A percentile compares a stretch with the other conserved stretches of the same genome.
These are phyloP conservation scores for Sporothrix variecibatus DNA, from an alignment of 2,329 filamentous ascomycete species.

Conservation along the genomic window DNA sequence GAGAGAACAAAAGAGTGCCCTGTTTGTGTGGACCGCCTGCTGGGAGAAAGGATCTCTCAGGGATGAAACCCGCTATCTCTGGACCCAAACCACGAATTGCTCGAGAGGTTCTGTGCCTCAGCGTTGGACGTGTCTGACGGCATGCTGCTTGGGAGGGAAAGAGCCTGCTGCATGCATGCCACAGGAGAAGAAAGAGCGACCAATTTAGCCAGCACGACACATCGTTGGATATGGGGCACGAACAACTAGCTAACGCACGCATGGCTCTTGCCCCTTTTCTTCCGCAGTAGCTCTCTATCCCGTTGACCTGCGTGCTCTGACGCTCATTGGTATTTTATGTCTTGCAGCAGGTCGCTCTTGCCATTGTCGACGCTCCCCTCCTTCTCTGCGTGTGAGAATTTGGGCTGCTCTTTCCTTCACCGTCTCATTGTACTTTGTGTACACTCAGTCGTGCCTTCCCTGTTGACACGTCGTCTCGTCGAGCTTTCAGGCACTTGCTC, in stretches of 20 bases:
- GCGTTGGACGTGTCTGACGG: not conserved
- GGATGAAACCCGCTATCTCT: constrained; percentile 28
- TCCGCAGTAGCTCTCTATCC: constrained; percentile 18
- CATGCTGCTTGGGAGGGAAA: not conserved
- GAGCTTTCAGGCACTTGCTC: not conserved
- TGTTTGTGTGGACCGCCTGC: constrained; percentile 5
- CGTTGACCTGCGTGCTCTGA: not conserved
- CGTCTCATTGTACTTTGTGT: not conserved
- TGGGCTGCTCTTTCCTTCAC: not conserved
- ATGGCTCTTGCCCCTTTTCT: constrained; percentile 25
- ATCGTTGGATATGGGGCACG: not conserved
- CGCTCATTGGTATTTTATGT: not conserved
- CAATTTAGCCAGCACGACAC: not conserved
- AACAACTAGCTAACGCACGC: constrained; percentile 13
- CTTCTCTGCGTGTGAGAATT: not conserved
- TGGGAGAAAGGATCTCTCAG: constrained; percentile 4
- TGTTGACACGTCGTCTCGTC: not conserved
- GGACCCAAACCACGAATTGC: not conserved
- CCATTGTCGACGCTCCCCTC: not conserved
- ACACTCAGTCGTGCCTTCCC: not conserved
- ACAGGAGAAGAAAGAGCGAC: not conserved
- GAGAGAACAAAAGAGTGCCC: not conserved
- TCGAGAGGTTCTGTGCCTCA: not conserved
- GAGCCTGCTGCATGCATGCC: not conserved
- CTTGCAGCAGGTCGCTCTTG: not conserved